A percentile compares a stretch with the other conserved stretches of the same genome.
These are phyloP conservation scores for Arthroderma sp. DNA, from an alignment of 2,329 filamentous ascomycete species.

Conservation along the genomic window DNA sequence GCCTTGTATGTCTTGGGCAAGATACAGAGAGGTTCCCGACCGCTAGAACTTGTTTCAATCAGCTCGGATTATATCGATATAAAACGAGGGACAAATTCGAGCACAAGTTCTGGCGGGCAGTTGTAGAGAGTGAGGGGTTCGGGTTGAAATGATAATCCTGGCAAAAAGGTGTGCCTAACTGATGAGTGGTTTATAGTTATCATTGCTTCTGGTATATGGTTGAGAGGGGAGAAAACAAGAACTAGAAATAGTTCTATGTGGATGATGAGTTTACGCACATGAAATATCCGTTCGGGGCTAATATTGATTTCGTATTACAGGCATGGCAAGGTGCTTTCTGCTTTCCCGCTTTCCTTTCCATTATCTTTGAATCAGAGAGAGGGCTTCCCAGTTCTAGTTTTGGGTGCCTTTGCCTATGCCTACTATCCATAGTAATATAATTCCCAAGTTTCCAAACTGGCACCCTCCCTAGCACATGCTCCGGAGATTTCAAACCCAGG, in stretches of 20 bases:
- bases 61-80: constrained; percentile 65
- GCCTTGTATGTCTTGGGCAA: constrained; percentile 60
- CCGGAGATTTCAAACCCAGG: not conserved
- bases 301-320: too few species aligned
- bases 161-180: not conserved
- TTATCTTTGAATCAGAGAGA: too few species aligned
- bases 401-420: too few species aligned
- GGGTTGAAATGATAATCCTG: constrained; percentile 53
- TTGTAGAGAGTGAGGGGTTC: constrained; percentile 85
- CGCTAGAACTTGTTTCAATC: constrained; percentile 85
- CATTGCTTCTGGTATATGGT: not conserved
- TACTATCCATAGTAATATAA: too few species aligned
- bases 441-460: too few species aligned
- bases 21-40: constrained; percentile 66
- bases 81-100: constrained; percentile 53
- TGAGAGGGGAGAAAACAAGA: too few species aligned
- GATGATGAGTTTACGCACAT: too few species aligned
- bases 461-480: not conserved
- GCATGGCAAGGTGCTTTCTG: too few species aligned
- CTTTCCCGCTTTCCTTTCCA: too few species aligned
- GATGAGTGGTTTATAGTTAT: constrained; percentile 2
- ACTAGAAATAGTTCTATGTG: too few species aligned
- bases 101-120: constrained; percentile 65
- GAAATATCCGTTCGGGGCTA: too few species aligned
- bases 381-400: too few species aligned